phyloP scores from a whole-genome alignment of 192 early-diverging fungal species.

The Diversispora eburnea region DNA sequence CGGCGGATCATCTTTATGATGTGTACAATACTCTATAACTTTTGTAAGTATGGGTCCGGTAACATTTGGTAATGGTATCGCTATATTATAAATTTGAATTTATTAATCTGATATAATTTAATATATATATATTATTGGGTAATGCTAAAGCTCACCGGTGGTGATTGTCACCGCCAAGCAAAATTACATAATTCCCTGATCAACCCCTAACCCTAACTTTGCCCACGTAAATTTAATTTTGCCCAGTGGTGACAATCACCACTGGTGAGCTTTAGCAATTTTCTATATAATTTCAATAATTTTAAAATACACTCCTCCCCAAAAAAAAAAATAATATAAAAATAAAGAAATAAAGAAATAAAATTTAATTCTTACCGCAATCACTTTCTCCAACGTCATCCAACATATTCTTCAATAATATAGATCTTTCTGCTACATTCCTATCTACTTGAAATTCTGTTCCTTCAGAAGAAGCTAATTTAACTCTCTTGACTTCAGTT shows the following conservation, averaged over 20 bases:
- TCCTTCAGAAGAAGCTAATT: constrained; percentile 46
- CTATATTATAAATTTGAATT: constrained; percentile 19
- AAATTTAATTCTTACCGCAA: constrained; percentile 29
- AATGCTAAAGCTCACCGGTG: too few relatives aligned
- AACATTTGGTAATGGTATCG: constrained; percentile 88
- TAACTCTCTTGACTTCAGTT: constrained; percentile 29
- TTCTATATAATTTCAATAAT: too few relatives aligned
- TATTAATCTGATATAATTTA: not conserved
- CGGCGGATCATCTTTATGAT: constrained; percentile 65
- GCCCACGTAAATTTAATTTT: too few relatives aligned
- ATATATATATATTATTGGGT: constrained; percentile 9
- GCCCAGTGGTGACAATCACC: too few relatives aligned
- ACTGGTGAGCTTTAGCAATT: too few relatives aligned
- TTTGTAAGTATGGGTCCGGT: constrained; percentile 82
- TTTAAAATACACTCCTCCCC: too few relatives aligned
- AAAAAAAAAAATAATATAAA: too few relatives aligned
- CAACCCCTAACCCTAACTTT: too few relatives aligned
- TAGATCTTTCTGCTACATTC: constrained; percentile 62
- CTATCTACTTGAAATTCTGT: constrained; percentile 58
- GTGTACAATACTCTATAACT: constrained; percentile 86
- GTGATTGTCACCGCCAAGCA: too few relatives aligned
- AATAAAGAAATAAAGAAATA: too few relatives aligned
- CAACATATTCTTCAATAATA: constrained; percentile 76
- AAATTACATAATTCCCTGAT: too few relatives aligned
- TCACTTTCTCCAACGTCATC: constrained; percentile 70